Percentiles rank a stretch among this genome's conserved stretches.
Evolutionary conservation across 306 rosid genomes (phyloP).

Genomic region (Ceratonia siliqua): DNA sequence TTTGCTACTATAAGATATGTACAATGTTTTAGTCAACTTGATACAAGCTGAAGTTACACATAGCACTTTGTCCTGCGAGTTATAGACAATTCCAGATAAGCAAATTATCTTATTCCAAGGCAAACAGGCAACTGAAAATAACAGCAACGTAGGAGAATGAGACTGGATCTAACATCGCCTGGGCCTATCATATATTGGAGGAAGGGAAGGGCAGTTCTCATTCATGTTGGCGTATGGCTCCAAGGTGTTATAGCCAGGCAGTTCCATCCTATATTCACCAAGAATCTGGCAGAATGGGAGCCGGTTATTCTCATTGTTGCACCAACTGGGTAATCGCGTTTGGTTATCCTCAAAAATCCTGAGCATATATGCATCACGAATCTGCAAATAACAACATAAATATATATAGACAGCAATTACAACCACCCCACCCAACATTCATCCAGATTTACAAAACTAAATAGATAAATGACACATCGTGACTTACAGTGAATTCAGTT

Average conservation of each 20-base stretch:
- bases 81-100: conserved; percentile 19
- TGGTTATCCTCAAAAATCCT: conserved; percentile 80
- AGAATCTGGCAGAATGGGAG: conserved; percentile 97
- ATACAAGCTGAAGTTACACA: conserved; percentile 6
- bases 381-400: conserved; percentile 44
- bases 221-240: conserved; percentile 89
- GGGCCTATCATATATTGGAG: conserved; percentile 79
- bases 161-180: conserved; percentile 44
- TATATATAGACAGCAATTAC: conserved; percentile 11
- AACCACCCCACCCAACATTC: background rate
- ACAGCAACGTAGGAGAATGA: background rate
- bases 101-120: conserved; percentile 10
- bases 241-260: conserved; percentile 81
- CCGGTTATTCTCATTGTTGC: conserved; percentile 58
- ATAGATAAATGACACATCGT: background rate
- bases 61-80: conserved; percentile 1
- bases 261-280: conserved; percentile 89
- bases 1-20: background rate
- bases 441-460: background rate
- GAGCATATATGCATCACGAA: conserved; percentile 92
- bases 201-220: conserved; percentile 89
- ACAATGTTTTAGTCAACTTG: conserved; percentile 22
- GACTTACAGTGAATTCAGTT: conserved; percentile 90
- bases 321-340: conserved; percentile 85
- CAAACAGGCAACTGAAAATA: conserved; percentile 2